Percentiles rank a stretch among this genome's conserved stretches.
phyloP scores from a whole-genome alignment of 2,329 filamentous ascomycete species.

The Aspergillus caelatus region DNA sequence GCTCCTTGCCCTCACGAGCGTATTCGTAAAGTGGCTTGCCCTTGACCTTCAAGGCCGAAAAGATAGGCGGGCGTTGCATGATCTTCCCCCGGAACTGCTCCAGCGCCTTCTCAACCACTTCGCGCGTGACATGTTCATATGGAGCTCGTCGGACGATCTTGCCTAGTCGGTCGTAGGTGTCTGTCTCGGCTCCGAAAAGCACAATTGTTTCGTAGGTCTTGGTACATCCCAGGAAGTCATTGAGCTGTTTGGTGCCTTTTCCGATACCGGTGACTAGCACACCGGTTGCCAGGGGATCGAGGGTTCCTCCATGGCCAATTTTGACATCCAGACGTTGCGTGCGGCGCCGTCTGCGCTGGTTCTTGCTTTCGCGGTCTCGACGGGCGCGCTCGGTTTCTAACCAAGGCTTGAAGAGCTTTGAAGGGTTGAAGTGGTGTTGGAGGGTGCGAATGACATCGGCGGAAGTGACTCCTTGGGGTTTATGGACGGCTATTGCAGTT shows the following conservation, averaged over 20 bases:
- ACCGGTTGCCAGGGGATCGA: constrained; percentile 91
- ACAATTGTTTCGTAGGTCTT: constrained; percentile 92
- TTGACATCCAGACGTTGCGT: constrained; percentile 74
- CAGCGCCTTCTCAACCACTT: constrained; percentile 76
- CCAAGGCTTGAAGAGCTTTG: constrained; percentile 76
- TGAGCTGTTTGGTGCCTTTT: constrained; percentile 79
- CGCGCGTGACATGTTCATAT: constrained; percentile 80
- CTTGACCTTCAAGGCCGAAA: constrained; percentile 88
- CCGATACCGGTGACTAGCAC: constrained; percentile 89
- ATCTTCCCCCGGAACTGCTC: constrained; percentile 77
- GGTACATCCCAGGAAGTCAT: constrained; percentile 79
- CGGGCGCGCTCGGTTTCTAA: constrained; percentile 64
- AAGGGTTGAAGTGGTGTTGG: constrained; percentile 81
- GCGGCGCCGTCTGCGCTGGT: constrained; percentile 63
- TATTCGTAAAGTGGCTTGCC: constrained; percentile 97
- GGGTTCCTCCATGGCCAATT: constrained; percentile 92
- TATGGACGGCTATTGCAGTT: constrained; percentile 74
- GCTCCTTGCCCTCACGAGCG: constrained; percentile 82
- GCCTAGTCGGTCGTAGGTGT: constrained; percentile 86
- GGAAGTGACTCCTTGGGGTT: constrained; percentile 83
- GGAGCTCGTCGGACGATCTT: constrained; percentile 75
- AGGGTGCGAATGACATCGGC: constrained; percentile 89
- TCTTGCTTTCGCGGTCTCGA: constrained; percentile 59
- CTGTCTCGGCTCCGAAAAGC: constrained; percentile 88
- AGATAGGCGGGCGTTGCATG: constrained; percentile 88